Evolutionary conservation across 192 early-diverging fungal genomes (phyloP).

Genomic region (Martensiomyces pterosporus): DNA sequence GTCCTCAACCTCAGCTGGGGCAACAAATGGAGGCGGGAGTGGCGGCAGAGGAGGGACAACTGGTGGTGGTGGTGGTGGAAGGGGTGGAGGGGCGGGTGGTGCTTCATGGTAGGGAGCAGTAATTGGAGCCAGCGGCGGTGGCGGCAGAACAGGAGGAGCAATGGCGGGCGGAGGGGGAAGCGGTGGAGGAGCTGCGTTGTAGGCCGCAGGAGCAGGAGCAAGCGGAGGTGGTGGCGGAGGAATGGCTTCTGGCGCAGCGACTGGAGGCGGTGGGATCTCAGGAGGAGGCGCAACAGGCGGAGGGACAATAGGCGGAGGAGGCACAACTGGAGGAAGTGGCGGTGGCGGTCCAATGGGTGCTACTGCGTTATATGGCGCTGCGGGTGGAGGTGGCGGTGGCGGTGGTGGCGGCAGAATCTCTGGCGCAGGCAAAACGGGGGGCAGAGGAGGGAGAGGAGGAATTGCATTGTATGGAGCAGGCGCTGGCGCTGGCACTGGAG

Average conservation of each 20-base stretch:
- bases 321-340: too few relatives aligned
- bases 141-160: background rate
- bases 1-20: background rate
- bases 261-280: background rate
- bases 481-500: background rate
- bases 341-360: too few relatives aligned
- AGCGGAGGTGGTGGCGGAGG: constrained; percentile 14
- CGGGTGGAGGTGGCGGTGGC: too few relatives aligned
- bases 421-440: background rate
- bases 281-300: background rate
- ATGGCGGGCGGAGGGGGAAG: constrained; percentile 13
- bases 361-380: too few relatives aligned
- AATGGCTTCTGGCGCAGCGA: background rate
- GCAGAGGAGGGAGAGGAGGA: background rate
- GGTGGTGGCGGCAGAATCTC: background rate
- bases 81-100: constrained; percentile 1
- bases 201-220: constrained; percentile 1
- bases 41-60: constrained; percentile 1
- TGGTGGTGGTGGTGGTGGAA: constrained; percentile 12
- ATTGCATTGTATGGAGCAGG: background rate
- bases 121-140: constrained; percentile 5
- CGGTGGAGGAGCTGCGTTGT: constrained; percentile 5
- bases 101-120: constrained; percentile 7
- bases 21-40: background rate
- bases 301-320: background rate